Percentiles rank a stretch among this genome's conserved stretches.
Evolutionary conservation across 2,329 filamentous ascomycete species (phyloP).

Genomic region (Xylaria sp.): DNA sequence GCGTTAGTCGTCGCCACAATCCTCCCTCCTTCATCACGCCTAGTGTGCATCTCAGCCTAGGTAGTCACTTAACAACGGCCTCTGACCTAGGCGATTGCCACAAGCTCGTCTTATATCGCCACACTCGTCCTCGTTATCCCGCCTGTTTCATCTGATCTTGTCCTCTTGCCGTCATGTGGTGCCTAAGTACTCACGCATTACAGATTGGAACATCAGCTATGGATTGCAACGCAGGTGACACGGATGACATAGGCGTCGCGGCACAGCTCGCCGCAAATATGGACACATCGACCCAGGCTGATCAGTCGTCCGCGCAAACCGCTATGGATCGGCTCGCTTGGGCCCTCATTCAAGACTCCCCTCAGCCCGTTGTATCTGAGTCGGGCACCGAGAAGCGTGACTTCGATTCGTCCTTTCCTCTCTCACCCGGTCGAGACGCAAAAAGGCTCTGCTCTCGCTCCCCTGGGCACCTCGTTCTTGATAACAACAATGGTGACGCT

Average conservation of each 20-base stretch:
- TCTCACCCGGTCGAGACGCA: not conserved
- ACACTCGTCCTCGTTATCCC: not conserved
- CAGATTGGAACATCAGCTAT: not conserved
- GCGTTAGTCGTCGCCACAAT: too few species aligned
- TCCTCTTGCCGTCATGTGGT: not conserved
- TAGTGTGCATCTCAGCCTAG: not conserved
- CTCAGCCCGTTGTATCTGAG: not conserved
- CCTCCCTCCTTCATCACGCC: not conserved
- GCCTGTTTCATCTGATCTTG: not conserved
- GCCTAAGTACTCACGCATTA: not conserved
- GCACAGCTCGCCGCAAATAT: not conserved
- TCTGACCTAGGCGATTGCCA: not conserved
- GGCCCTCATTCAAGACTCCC: not conserved
- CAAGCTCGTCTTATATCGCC: not conserved
- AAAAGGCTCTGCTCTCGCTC: constrained; percentile 9
- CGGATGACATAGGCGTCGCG: not conserved
- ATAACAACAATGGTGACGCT: not conserved
- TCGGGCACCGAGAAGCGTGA: not conserved
- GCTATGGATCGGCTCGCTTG: not conserved
- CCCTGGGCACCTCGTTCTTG: not conserved
- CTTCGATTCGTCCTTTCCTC: constrained; percentile 10
- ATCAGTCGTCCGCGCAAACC: not conserved
- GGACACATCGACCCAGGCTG: not conserved
- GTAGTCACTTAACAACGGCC: not conserved
- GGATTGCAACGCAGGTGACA: not conserved